phyloP scores from a whole-genome alignment of 2,329 filamentous ascomycete species.

The Aotearoamyces nothofagi region DNA sequence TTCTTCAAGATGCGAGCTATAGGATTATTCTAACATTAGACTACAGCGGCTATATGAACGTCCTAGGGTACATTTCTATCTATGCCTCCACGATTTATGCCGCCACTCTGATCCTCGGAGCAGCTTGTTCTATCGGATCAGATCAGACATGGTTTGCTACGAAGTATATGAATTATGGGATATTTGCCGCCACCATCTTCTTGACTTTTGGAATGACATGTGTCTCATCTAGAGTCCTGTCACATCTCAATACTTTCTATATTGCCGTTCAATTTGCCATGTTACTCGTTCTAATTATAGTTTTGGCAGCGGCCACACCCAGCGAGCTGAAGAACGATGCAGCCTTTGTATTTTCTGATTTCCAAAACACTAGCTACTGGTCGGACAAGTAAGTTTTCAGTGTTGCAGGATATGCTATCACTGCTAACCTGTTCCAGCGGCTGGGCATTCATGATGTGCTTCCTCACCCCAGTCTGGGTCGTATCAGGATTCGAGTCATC shows the following conservation, averaged over 20 bases:
- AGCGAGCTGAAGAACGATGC: conserved; percentile 13
- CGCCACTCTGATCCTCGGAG: conserved; percentile 17
- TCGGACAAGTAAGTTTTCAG: conserved; percentile 9
- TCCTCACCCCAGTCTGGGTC: conserved; percentile 19
- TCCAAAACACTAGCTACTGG: conserved; percentile 18
- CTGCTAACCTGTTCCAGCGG: conserved; percentile 6
- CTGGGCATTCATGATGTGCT: conserved; percentile 18
- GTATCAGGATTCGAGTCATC: conserved; percentile 16
- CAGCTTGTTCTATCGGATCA: conserved; percentile 13
- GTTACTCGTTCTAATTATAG: conserved; percentile 15
- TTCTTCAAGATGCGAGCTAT: conserved; percentile 1
- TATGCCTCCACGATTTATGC: conserved; percentile 20
- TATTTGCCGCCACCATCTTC: conserved; percentile 16
- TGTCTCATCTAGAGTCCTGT: conserved; percentile 13
- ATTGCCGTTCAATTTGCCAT: conserved; percentile 18
- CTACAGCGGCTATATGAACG: conserved; percentile 19
- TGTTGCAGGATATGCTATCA: too few relatives aligned
- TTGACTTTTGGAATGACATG: conserved; percentile 19
- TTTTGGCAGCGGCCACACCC: conserved; percentile 15
- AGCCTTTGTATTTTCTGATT: conserved; percentile 15
- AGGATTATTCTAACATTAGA: conserved; percentile 3
- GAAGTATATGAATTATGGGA: conserved; percentile 19
- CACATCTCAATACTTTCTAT: conserved; percentile 16
- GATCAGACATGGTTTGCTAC: conserved; percentile 12
- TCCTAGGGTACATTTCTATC: conserved; percentile 19